Evolutionary conservation across 1,139 yeast genomes (phyloP).

Genomic region (Scheffersomyces parashehatae): DNA sequence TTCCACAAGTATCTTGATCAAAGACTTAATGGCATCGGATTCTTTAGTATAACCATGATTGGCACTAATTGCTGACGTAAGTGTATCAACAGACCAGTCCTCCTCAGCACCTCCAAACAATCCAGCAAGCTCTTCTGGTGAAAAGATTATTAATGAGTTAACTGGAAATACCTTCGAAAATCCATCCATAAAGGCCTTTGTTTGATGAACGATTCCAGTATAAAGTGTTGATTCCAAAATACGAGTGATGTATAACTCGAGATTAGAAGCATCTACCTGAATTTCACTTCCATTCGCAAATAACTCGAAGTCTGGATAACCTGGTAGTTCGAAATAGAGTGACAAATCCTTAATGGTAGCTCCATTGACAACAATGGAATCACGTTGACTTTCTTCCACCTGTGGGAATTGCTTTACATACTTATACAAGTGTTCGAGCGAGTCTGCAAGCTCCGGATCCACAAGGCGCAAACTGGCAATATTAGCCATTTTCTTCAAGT

Average conservation of each 20-base stretch:
- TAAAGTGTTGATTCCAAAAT: constrained; percentile 66
- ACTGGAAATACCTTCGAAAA: constrained; percentile 85
- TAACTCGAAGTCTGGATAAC: constrained; percentile 63
- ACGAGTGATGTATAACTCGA: constrained; percentile 55
- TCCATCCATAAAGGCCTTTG: constrained; percentile 74
- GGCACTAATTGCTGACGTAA: constrained; percentile 66
- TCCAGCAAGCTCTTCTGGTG: constrained; percentile 69
- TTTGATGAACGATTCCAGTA: constrained; percentile 64
- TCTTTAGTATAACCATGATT: constrained; percentile 88
- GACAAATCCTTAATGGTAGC: constrained; percentile 53
- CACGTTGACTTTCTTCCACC: constrained; percentile 18
- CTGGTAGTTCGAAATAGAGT: constrained; percentile 75
- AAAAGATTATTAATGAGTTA: constrained; percentile 66
- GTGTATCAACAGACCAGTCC: constrained; percentile 78
- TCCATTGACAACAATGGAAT: constrained; percentile 37
- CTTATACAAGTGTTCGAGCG: constrained; percentile 54
- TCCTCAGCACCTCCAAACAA: constrained; percentile 71
- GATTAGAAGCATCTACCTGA: constrained; percentile 52
- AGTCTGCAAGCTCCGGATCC: constrained; percentile 63
- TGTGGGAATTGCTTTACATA: constrained; percentile 35
- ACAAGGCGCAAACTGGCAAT: constrained; percentile 49
- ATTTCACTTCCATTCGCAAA: constrained; percentile 54
- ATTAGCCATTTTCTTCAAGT: constrained; percentile 29
- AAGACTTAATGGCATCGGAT: constrained; percentile 59
- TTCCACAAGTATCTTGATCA: constrained; percentile 59